Evolutionary conservation across 1,284 basidiomycete genomes (phyloP).

Genomic region (Ceratobasidium sp.): DNA sequence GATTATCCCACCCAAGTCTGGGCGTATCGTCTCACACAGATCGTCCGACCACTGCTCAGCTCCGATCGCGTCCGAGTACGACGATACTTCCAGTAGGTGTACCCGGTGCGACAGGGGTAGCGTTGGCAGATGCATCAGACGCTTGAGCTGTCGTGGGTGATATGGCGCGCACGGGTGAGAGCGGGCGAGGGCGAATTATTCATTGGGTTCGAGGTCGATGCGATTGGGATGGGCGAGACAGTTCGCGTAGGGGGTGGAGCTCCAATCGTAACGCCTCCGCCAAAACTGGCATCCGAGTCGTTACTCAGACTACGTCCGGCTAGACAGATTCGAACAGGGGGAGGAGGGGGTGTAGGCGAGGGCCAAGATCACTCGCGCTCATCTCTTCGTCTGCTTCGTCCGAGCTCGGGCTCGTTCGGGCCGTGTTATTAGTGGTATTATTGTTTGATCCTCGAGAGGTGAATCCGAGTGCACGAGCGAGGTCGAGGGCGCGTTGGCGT

Average conservation of each 20-base stretch:
- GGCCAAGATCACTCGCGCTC: conserved; percentile 16
- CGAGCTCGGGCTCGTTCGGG: conserved; percentile 1
- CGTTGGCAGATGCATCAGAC: conserved; percentile 64
- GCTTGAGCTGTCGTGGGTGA: conserved; percentile 32
- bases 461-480: conserved; percentile 64
- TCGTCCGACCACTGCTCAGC: conserved; percentile 76
- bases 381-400: conserved; percentile 42
- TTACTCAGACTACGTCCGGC: conserved; percentile 17
- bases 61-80: conserved; percentile 69
- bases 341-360: conserved; percentile 2
- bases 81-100: conserved; percentile 64
- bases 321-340: not conserved
- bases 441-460: too few species aligned
- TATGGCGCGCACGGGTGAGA: not conserved
- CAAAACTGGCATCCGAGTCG: conserved; percentile 22
- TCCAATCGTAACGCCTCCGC: too few species aligned
- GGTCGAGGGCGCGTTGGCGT: conserved; percentile 57
- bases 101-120: conserved; percentile 66
- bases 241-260: not conserved
- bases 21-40: conserved; percentile 63
- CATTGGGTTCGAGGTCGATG: not conserved
- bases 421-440: not conserved
- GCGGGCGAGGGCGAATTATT: conserved; percentile 3
- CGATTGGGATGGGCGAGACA: conserved; percentile 11
- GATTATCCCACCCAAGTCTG: conserved; percentile 46